phyloP scores from a whole-genome alignment of 495 filamentous ascomycete species.

The Bacidia rubella region DNA sequence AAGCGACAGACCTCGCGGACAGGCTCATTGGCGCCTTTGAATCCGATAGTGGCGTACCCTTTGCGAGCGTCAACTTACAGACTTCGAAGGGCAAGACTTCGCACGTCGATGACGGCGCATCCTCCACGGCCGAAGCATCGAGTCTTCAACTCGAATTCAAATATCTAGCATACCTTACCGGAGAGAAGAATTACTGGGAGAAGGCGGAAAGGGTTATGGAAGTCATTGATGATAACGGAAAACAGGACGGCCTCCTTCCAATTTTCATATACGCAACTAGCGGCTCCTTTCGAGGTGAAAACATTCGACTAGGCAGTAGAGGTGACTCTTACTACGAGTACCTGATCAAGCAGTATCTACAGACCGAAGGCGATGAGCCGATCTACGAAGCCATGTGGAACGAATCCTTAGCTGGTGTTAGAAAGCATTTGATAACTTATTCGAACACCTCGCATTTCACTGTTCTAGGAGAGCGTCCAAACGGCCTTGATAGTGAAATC shows the following conservation, averaged over 20 bases:
- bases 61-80: conserved; percentile 77
- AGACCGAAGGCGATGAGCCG: conserved; percentile 74
- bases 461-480: conserved; percentile 72
- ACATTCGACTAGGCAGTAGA: conserved; percentile 82
- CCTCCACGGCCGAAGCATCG: conserved; percentile 85
- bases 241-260: conserved; percentile 72
- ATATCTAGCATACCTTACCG: conserved; percentile 88
- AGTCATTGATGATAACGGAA: conserved; percentile 66
- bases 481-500: conserved; percentile 49
- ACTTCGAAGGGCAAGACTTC: conserved; percentile 59
- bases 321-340: conserved; percentile 90
- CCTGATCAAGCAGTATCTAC: conserved; percentile 22
- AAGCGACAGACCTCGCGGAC: conserved; percentile 84
- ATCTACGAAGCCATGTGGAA: conserved; percentile 90
- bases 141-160: conserved; percentile 94
- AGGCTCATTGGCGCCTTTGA: conserved; percentile 79
- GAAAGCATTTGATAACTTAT: conserved; percentile 85
- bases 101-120: conserved; percentile 77
- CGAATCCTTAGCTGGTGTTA: conserved; percentile 68
- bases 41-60: conserved; percentile 72
- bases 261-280: conserved; percentile 75
- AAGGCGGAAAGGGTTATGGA: conserved; percentile 84
- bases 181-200: conserved; percentile 82
- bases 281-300: conserved; percentile 65
- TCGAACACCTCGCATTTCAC: conserved; percentile 67